These are phyloP conservation scores for Candida ficus DNA, from an alignment of 805 yeast genomes.

Conservation along the genomic window DNA sequence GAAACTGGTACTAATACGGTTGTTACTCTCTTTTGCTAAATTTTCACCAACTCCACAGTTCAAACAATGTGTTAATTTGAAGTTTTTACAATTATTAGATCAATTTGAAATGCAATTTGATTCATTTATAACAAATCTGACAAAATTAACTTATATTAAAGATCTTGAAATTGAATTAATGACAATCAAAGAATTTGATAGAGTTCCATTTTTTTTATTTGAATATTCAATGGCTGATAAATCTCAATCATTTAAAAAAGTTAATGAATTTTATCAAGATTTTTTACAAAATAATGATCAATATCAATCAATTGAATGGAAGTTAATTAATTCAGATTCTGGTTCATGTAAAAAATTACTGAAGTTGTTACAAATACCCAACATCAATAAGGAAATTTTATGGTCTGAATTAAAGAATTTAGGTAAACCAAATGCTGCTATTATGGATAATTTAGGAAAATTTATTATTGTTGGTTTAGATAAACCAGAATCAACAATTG, in stretches of 20 bases:
- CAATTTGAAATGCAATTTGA: slow-evolving; percentile 15
- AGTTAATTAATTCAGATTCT: slow-evolving; percentile 7
- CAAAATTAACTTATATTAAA: slow-evolving; percentile 4
- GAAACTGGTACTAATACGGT: slow-evolving; percentile 11
- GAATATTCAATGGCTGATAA: slow-evolving; percentile 10
- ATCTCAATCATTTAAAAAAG: slow-evolving; percentile 6
- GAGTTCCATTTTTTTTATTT: slow-evolving; percentile 15
- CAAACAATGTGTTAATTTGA: slow-evolving; percentile 18
- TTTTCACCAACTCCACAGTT: slow-evolving; percentile 15
- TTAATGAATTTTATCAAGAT: slow-evolving; percentile 2
- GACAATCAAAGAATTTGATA: slow-evolving; percentile 1
- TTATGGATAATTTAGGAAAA: slow-evolving; percentile 11
- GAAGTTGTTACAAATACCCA: slow-evolving; percentile 13
- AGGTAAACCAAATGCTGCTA: slow-evolving; percentile 14
- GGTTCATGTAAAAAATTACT: slow-evolving; percentile 4
- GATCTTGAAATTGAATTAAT: slow-evolving; percentile 7
- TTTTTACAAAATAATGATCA: neutral
- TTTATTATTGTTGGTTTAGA: slow-evolving; percentile 4
- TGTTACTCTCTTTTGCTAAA: slow-evolving; percentile 17
- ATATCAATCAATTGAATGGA: slow-evolving; percentile 16
- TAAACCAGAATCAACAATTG: neutral
- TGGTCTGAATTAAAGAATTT: slow-evolving; percentile 11
- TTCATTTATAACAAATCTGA: slow-evolving; percentile 17
- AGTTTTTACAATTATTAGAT: slow-evolving; percentile 16
- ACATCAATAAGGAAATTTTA: slow-evolving; percentile 12